Percentiles rank a stretch among this genome's conserved stretches.
These are phyloP conservation scores for Monilinia aucupariae DNA, from an alignment of 2,329 filamentous ascomycete species.

Conservation along the genomic window DNA sequence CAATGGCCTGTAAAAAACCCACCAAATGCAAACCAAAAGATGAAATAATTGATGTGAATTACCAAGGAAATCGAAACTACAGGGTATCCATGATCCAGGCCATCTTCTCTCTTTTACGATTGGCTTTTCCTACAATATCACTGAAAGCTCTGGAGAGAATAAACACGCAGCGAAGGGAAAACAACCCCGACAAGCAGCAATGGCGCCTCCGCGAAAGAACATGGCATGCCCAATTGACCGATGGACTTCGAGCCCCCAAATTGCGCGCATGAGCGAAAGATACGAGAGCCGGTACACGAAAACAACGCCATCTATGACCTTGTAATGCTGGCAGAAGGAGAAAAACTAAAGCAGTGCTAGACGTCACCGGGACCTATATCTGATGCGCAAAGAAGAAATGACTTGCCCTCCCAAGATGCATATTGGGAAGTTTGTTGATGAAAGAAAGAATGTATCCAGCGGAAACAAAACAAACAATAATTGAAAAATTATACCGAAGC, in stretches of 20 bases:
- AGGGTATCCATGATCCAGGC: slow-evolving; percentile 23
- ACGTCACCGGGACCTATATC: slow-evolving; percentile 36
- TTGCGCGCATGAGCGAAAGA: slow-evolving; percentile 24
- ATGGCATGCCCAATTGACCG: slow-evolving; percentile 23
- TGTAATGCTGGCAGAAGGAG: slow-evolving; percentile 26
- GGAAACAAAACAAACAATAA: slow-evolving; percentile 38
- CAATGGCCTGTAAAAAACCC: slow-evolving; percentile 11
- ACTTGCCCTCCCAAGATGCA: slow-evolving; percentile 38
- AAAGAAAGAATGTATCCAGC: slow-evolving; percentile 41
- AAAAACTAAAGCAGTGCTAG: slow-evolving; percentile 35
- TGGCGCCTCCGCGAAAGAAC: slow-evolving; percentile 22
- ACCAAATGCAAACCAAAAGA: slow-evolving; percentile 21
- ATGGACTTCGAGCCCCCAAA: slow-evolving; percentile 20
- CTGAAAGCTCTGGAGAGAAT: too few species aligned
- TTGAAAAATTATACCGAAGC: slow-evolving; percentile 39
- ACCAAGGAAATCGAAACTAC: slow-evolving; percentile 27
- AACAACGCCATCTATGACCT: slow-evolving; percentile 23
- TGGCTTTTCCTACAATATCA: background rate
- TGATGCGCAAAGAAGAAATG: background rate
- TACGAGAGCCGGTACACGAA: slow-evolving; percentile 22
- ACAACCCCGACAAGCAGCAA: slow-evolving; percentile 18
- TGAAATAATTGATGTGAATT: slow-evolving; percentile 29
- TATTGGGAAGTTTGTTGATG: slow-evolving; percentile 35
- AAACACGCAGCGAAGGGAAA: slow-evolving; percentile 18
- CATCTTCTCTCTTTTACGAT: slow-evolving; percentile 18